phyloP scores from a whole-genome alignment of 345 rosid species.

The Luvunga scandens region DNA sequence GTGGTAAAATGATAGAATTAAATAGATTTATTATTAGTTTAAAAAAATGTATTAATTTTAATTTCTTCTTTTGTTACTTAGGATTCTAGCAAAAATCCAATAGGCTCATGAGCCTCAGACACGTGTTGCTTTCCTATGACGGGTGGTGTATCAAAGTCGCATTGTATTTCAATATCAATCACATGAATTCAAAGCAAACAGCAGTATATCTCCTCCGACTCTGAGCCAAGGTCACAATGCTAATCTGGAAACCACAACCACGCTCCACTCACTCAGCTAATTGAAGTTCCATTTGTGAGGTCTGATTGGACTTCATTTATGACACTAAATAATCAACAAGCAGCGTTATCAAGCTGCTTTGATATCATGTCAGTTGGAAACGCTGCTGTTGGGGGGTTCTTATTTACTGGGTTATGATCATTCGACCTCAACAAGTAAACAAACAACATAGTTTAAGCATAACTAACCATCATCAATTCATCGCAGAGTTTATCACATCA shows the following conservation, averaged over 20 bases:
- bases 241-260: slow-evolving; percentile 36
- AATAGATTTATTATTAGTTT: no score
- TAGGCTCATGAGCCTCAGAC: no score
- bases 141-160: no score
- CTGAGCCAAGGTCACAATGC: slow-evolving; percentile 35
- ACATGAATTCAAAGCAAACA: slow-evolving; percentile 22
- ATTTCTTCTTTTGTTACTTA: no score
- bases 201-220: slow-evolving; percentile 32
- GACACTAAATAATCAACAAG: slow-evolving; percentile 38
- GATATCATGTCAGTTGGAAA: slow-evolving; percentile 46
- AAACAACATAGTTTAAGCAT: not conserved
- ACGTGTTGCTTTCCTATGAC: no score
- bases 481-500: not conserved
- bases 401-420: slow-evolving; percentile 32
- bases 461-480: not conserved
- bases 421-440: no score
- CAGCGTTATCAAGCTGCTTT: slow-evolving; percentile 35
- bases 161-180: no score
- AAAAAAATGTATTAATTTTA: no score
- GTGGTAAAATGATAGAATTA: no score
- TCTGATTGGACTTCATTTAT: slow-evolving; percentile 33
- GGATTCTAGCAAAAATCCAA: no score
- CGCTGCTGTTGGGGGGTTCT: slow-evolving; percentile 29
- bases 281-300: slow-evolving; percentile 53
- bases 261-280: slow-evolving; percentile 43